Base-by-base conservation (phyloP, 768 basidiomycete genomes). In the Hypholoma fasciculare region DNA sequence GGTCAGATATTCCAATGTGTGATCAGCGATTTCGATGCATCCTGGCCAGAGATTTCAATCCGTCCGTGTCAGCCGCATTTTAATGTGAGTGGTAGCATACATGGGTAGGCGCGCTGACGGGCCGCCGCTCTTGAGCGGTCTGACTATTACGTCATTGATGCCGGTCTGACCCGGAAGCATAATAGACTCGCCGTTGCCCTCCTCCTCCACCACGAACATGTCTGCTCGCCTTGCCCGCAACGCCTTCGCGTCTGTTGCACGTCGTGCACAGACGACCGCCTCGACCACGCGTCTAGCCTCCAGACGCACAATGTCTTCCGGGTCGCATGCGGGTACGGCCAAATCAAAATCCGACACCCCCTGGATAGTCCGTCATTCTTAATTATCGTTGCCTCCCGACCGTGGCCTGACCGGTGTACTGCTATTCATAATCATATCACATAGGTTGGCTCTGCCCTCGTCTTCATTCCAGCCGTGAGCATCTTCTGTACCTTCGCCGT, bases 381-480 rank as follows among this genome's bases (percentile, higher is more conserved):
- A 54, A 43, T 57, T 50, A 38, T 54, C 34, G 54, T 63, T 30
- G 56, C 54, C 52, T 42, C 42, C 39, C 55, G 40, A 34, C 39
- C 57, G 26, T 50, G 40, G 38, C 17, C 57, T 57, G 20, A 52
- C 43, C 57, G 46, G 26, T 30, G 12, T 16, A 56, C 34, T 9
- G 37, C 23, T 51, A 46, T 49, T 40, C 40, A 34, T 34, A 9
- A 34, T 34, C 30, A 34, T 39, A 52, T 49, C 51, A 17, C 36
- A 57, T 66, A 81, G 79, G 63, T 78, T 60, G 78, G 71, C 57
- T 75, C 79, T 53, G 64, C 74, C 6, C 49, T 77, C 30, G 52
- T 79, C 49, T 75, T 79, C 60, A 73, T 74, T 9, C 78, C 79
- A 20, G 65, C 69, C 63, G 79, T 79, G 63, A 69, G 78, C 67